Evolutionary conservation across 495 filamentous ascomycete genomes (phyloP).

Genomic region (Hypoxylon rickii): DNA sequence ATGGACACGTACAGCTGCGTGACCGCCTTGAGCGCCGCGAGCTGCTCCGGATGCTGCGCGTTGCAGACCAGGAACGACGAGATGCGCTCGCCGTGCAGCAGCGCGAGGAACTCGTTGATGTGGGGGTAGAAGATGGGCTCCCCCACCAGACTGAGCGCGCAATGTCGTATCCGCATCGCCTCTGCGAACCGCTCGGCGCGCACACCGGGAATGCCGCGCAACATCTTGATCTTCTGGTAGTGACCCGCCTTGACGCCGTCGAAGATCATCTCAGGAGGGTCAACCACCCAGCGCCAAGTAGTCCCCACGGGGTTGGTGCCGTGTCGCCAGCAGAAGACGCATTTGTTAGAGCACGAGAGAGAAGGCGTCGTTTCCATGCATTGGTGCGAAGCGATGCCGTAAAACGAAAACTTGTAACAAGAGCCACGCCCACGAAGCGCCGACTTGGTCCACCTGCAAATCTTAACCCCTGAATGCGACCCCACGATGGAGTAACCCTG

Average conservation of each 20-base stretch:
- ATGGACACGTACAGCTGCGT: conserved; percentile 96
- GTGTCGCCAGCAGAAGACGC: conserved; percentile 98
- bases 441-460: conserved; percentile 97
- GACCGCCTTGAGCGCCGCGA: conserved; percentile 77
- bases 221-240: conserved; percentile 96
- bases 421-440: conserved; percentile 93
- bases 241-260: conserved; percentile 86
- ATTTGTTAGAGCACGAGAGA: conserved; percentile 95
- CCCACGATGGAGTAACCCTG: conserved; percentile 96
- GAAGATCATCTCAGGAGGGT: conserved; percentile 87
- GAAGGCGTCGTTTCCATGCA: conserved; percentile 98
- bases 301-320: conserved; percentile 97
- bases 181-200: conserved; percentile 89
- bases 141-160: conserved; percentile 86
- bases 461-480: conserved; percentile 94
- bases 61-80: conserved; percentile 97
- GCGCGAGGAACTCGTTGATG: conserved; percentile 84
- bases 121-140: conserved; percentile 98
- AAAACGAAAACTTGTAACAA: conserved; percentile 97
- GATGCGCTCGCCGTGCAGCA: conserved; percentile 84
- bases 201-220: conserved; percentile 90
- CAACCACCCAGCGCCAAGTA: conserved; percentile 93
- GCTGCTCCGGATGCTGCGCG: conserved; percentile 93
- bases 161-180: conserved; percentile 91
- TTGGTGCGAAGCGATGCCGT: conserved; percentile 91